These are phyloP conservation scores for Colletotrichum sp. DNA, from an alignment of 2,329 filamentous ascomycete genomes.

Conservation along the genomic window DNA sequence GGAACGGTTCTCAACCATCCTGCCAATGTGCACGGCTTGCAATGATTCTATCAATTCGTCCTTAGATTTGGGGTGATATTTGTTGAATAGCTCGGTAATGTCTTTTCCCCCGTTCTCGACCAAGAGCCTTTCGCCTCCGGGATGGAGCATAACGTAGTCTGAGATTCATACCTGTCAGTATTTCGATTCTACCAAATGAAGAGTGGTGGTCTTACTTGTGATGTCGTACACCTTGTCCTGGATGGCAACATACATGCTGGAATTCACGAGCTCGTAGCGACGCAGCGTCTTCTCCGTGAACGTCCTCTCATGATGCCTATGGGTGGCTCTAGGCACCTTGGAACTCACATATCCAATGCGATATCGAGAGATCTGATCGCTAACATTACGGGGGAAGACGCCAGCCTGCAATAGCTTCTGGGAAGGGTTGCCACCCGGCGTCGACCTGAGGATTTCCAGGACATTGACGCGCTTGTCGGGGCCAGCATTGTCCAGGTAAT, in stretches of 20 bases:
- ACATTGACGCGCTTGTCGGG: neutral
- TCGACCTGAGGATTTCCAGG: neutral
- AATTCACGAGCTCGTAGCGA: neutral
- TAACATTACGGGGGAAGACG: neutral
- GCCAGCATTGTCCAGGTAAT: neutral
- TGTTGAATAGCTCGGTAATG: constrained; percentile 7
- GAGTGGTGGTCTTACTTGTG: neutral
- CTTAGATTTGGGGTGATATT: neutral
- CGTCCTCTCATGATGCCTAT: neutral
- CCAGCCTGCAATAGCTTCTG: neutral
- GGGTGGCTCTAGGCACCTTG: neutral
- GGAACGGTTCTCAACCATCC: neutral
- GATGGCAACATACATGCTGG: constrained; percentile 5
- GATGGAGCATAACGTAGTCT: constrained; percentile 20
- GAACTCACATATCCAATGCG: neutral
- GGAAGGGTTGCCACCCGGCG: constrained; percentile 3
- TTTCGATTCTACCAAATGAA: rapidly evolving
- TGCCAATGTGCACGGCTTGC: neutral
- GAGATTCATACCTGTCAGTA: rapidly evolving
- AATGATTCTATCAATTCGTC: neutral
- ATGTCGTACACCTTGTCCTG: constrained; percentile 20
- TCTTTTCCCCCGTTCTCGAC: constrained; percentile 5
- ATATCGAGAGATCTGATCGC: neutral
- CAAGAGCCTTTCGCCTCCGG: constrained; percentile 3
- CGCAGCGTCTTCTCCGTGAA: neutral